phyloP scores from a whole-genome alignment of 2,329 filamentous ascomycete genomes.

The Aciculosporium take region DNA sequence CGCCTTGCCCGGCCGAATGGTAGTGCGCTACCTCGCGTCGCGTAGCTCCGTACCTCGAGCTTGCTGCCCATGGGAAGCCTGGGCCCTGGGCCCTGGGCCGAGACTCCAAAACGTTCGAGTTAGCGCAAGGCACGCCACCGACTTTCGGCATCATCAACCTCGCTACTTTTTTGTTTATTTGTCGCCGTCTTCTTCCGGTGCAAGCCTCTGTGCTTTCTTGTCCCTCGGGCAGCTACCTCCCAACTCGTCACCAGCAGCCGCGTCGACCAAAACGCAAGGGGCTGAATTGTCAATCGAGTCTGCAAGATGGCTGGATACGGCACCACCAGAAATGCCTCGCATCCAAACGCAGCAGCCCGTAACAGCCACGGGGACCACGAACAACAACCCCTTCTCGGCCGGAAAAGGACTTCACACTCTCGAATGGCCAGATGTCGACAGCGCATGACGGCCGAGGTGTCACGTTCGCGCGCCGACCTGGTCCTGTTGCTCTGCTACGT shows the following conservation, averaged over 20 bases:
- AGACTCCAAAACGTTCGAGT: too few species aligned
- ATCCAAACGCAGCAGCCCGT: neutral
- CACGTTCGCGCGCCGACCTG: slow-evolving; percentile 50
- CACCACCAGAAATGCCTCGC: slow-evolving; percentile 1
- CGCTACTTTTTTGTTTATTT: too few species aligned
- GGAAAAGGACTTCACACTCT: slow-evolving; percentile 10
- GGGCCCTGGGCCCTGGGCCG: too few species aligned
- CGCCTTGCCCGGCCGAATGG: neutral
- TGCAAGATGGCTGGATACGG: slow-evolving; percentile 8
- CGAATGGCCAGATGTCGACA: slow-evolving; percentile 16
- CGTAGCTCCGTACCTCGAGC: too few species aligned
- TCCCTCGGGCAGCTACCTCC: neutral
- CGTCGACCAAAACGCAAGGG: neutral
- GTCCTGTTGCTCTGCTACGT: slow-evolving; percentile 59
- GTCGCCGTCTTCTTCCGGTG: too few species aligned
- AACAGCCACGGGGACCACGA: slow-evolving; percentile 1
- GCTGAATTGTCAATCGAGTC: neutral
- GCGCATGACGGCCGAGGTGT: slow-evolving; percentile 32
- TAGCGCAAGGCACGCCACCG: too few species aligned
- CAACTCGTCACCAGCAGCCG: neutral
- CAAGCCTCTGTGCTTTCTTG: too few species aligned
- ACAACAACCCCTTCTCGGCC: slow-evolving; percentile 18
- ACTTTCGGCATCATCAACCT: too few species aligned
- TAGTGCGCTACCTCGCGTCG: too few species aligned
- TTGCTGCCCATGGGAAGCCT: too few species aligned